phyloP scores from a whole-genome alignment of 345 rosid species.

The Erysimum cheiranthoides region DNA sequence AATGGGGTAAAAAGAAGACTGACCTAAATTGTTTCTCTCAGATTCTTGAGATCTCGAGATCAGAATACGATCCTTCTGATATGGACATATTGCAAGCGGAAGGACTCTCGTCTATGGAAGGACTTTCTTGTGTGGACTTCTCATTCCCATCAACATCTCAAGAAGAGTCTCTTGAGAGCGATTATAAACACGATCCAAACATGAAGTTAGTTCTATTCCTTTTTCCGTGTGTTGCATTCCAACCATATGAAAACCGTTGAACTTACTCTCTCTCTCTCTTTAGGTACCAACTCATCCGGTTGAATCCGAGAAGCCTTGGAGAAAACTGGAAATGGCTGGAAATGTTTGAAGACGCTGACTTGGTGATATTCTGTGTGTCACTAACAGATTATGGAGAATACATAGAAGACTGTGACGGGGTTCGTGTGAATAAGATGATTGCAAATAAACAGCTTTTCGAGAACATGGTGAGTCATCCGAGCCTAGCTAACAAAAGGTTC shows the following conservation, averaged over 20 bases:
- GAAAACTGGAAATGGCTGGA: constrained; percentile 80
- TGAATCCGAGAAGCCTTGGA: constrained; percentile 71
- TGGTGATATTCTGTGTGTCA: constrained; percentile 75
- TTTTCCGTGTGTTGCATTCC: constrained; percentile 10
- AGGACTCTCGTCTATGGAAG: constrained; percentile 68
- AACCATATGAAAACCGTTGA: constrained; percentile 1
- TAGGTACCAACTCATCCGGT: constrained; percentile 89
- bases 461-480: constrained; percentile 60
- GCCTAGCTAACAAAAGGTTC: constrained; percentile 67
- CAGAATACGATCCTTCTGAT: constrained; percentile 77
- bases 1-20: constrained; percentile 6
- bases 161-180: constrained; percentile 43
- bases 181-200: constrained; percentile 54
- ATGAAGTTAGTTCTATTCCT: constrained; percentile 55
- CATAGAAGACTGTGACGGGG: constrained; percentile 57
- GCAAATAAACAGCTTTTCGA: constrained; percentile 74
- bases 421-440: constrained; percentile 75
- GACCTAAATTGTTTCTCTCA: constrained; percentile 38
- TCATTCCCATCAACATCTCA: constrained; percentile 56
- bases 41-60: constrained; percentile 80
- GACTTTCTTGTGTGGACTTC: constrained; percentile 78
- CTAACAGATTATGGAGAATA: constrained; percentile 66
- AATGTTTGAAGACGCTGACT: constrained; percentile 83
- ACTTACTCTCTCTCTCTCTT: constrained; percentile 8
- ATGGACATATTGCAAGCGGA: constrained; percentile 85